Percentiles rank a stretch among this genome's conserved stretches.
Conservation (phyloP, 495 filamentous ascomycete genomes). For the Clohesyomyces aquaticus region DNA sequence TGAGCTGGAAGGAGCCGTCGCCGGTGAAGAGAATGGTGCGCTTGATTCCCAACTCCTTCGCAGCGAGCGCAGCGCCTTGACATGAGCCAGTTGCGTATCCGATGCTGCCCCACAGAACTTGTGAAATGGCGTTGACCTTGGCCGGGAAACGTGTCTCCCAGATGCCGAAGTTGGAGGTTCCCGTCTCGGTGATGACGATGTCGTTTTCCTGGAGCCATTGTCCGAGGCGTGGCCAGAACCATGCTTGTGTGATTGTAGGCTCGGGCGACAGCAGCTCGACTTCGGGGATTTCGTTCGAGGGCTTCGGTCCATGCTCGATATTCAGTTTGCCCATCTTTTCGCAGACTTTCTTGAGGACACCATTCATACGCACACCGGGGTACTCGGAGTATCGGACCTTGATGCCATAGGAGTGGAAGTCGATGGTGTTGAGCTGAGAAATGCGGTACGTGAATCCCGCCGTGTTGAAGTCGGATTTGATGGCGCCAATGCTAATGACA, state of each 20-base stretch:
- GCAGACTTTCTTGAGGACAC: constrained; percentile 77
- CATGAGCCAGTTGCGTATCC: constrained; percentile 49
- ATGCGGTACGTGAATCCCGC: constrained; percentile 85
- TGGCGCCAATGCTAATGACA: constrained; percentile 78
- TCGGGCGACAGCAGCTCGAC: constrained; percentile 53
- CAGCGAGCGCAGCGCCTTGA: constrained; percentile 55
- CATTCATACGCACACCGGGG: constrained; percentile 80
- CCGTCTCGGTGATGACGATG: constrained; percentile 85
- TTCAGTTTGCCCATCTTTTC: constrained; percentile 62
- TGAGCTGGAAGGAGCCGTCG: constrained; percentile 85
- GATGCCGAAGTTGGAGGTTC: constrained; percentile 87
- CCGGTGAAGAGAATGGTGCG: constrained; percentile 77
- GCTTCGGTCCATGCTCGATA: constrained; percentile 44
- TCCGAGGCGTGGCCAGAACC: constrained; percentile 82
- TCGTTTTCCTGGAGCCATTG: constrained; percentile 77
- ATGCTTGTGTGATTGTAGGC: constrained; percentile 75
- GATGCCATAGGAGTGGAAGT: constrained; percentile 80
- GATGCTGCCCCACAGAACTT: constrained; percentile 89
- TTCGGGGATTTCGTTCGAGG: constrained; percentile 62
- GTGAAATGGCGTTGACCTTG: constrained; percentile 74
- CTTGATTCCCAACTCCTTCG: constrained; percentile 44
- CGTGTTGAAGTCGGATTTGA: constrained; percentile 91
- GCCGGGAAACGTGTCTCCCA: constrained; percentile 83
- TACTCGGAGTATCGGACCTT: constrained; percentile 65
- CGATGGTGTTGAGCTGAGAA: constrained; percentile 80